Base-by-base conservation (phyloP, 495 filamentous ascomycete genomes). In the Tuber indicum region DNA sequence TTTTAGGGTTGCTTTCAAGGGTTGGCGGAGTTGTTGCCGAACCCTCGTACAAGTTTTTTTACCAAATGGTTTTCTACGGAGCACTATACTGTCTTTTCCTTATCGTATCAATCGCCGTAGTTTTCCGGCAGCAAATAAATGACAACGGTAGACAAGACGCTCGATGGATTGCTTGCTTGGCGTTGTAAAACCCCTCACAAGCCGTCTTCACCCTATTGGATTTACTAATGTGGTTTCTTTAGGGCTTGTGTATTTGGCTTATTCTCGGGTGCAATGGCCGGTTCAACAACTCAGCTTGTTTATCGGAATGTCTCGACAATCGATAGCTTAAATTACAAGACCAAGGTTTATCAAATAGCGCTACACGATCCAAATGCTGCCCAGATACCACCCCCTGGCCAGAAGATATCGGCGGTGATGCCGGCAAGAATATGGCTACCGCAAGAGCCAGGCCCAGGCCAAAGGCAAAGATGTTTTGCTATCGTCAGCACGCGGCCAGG, bases 21-120 rank as follows among this genome's bases (percentile, higher is more conserved):
- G 94, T 96, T 73, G 94, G 94, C 39, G 94, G 94, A 26, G 90
- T 96, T 73, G 90, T 98, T 16, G 92, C 90, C 0, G 94, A 97
- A 82, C 94, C 86, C 80, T 91, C 88, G 19, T 93, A 92, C 86
- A 97, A 97, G 77, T 97, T 92, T 79, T 98, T 98, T 78, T 87
- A 94, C 19, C 94, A 97, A 79, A 96, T 97, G 79, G 89, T 90
- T 6, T 86, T 87, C 32, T 97, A 94, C 81, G 88, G 91, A 17
- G 81, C 88, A 10, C 74, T 94, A 9, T 94, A 90, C 81, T 94
- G 91, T 78, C 81, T 85, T 26, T 90, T 91, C 79, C 82, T 87
- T 43, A 85, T 97, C 4, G 87, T 91, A 58, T 84, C 90, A 1
- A 85, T 89, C 82, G 89, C 89, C 19, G 89, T 89, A 69, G 84